These are phyloP conservation scores for Fistulinella prunicolor DNA, from an alignment of 768 basidiomycete species.

Conservation along the genomic window DNA sequence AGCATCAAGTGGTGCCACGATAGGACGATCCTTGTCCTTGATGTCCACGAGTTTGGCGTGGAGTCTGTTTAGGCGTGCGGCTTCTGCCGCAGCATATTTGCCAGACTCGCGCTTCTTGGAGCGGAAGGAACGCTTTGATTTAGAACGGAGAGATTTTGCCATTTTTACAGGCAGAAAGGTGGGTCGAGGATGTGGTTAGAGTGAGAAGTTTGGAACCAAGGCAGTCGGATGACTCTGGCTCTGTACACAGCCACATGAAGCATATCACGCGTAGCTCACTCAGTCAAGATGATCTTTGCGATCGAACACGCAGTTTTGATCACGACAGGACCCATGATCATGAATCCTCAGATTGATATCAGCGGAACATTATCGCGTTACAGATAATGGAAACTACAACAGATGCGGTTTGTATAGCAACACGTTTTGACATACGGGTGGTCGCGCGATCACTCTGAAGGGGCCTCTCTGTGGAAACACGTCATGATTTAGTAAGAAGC, in stretches of 20 bases:
- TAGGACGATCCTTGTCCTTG: conserved; percentile 33
- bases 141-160: conserved; percentile 84
- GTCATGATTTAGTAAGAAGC: conserved; percentile 22
- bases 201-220: too few species aligned
- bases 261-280: too few species aligned
- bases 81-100: conserved; percentile 73
- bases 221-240: too few species aligned
- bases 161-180: too few species aligned
- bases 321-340: too few species aligned
- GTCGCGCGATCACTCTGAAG: conserved; percentile 40
- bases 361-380: conserved; percentile 7
- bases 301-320: too few species aligned
- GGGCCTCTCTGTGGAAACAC: conserved; percentile 67
- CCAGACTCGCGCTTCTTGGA: conserved; percentile 72
- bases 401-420: conserved; percentile 1
- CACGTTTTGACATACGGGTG: conserved; percentile 4
- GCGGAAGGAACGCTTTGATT: conserved; percentile 75
- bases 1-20: conserved; percentile 14
- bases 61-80: conserved; percentile 72
- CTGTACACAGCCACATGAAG: too few species aligned
- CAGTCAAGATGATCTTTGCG: too few species aligned
- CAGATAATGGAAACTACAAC: conserved; percentile 8
- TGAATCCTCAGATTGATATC: too few species aligned
- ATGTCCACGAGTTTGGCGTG: conserved; percentile 60
- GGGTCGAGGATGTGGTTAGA: too few species aligned